Evolutionary conservation across 2,329 filamentous ascomycete species (phyloP), one percentile per base, ranked within the genome.

Genomic region (Plenodomus tracheiphilus): DNA sequence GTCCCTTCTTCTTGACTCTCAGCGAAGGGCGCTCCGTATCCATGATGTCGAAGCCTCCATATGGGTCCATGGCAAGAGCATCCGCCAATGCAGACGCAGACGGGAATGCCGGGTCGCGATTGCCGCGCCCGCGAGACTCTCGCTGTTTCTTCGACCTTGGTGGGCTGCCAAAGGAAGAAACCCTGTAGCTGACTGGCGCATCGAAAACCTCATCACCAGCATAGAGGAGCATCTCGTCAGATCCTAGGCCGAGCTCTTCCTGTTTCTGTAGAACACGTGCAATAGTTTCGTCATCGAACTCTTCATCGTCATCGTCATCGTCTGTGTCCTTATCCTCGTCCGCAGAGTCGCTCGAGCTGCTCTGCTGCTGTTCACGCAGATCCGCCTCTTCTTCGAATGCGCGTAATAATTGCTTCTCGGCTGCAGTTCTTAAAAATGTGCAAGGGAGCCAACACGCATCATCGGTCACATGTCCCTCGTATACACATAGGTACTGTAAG

Each of bases 21-120:
- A 91, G 70, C 44, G 85, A 90, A 1, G 86, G 85, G 20, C 85
- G 80, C 15, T 88, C 82, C 74, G 88, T 90, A 63, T 96, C 89
- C 86, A 94, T 93, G 38, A 95, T 77, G 64, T 96, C 91, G 55
- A 96, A 86, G 8, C 85, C 88, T 51, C 87, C 84, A 47, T 85
- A 78, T 47, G 82, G 80, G 56, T 83, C 80, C 53, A 75, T 71
- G n/a, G 85, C 81, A 2, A 85, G 72, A 0, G 79, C 77, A 64
- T 84, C 82, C 2, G 81, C 82, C 59, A 85, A 78, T 15, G 78
- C 75, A 39, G 76, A 76, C 5, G 82, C 83, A 32, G 78, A 77
- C 15, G 81, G 79, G 60, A 84, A 85, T 13, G 43, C 51, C 13
- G 43, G 49, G 2, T 59, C 53, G 15, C 50, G 59, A n/a, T 52